phyloP scores from a whole-genome alignment of 2,329 filamentous ascomycete genomes.

The Xylariaceae sp. region DNA sequence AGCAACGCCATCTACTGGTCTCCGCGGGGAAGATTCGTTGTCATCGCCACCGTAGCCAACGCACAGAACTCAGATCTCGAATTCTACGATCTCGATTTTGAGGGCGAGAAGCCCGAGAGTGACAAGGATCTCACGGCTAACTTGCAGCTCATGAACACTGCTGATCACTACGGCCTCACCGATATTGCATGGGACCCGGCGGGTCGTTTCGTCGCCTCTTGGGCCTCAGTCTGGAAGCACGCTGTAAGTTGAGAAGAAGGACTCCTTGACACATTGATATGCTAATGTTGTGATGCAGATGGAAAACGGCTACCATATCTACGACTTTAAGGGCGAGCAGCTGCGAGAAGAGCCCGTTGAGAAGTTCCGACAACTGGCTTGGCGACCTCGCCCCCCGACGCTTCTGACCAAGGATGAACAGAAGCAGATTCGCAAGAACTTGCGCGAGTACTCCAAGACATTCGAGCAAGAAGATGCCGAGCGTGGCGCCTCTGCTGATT shows the following conservation, averaged over 20 bases:
- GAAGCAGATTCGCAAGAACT: slow-evolving; percentile 95
- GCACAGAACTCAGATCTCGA: slow-evolving; percentile 93
- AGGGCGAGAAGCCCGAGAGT: slow-evolving; percentile 88
- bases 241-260: slow-evolving; percentile 55
- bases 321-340: slow-evolving; percentile 88
- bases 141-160: slow-evolving; percentile 87
- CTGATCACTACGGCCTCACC: slow-evolving; percentile 95
- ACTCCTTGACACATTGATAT: neutral
- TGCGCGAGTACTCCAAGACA: slow-evolving; percentile 88
- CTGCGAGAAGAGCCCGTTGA: slow-evolving; percentile 89
- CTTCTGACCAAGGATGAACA: slow-evolving; percentile 95
- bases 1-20: slow-evolving; percentile 99
- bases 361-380: slow-evolving; percentile 96
- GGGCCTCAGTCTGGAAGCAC: slow-evolving; percentile 94
- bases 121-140: slow-evolving; percentile 95
- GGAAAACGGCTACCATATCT: slow-evolving; percentile 98
- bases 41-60: slow-evolving; percentile 88
- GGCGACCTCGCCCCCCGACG: slow-evolving; percentile 88
- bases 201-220: slow-evolving; percentile 87
- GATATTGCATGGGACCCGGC: slow-evolving; percentile 98
- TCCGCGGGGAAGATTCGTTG: slow-evolving; percentile 88
- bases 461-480: slow-evolving; percentile 96
- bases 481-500: slow-evolving; percentile 87
- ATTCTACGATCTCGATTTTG: slow-evolving; percentile 96
- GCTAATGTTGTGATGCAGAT: slow-evolving; percentile 54